A percentile compares a stretch with the other conserved stretches of the same genome.
Evolutionary conservation across 495 filamentous ascomycete species (phyloP).

Genomic region (Rostrohypoxylon terebratum): DNA sequence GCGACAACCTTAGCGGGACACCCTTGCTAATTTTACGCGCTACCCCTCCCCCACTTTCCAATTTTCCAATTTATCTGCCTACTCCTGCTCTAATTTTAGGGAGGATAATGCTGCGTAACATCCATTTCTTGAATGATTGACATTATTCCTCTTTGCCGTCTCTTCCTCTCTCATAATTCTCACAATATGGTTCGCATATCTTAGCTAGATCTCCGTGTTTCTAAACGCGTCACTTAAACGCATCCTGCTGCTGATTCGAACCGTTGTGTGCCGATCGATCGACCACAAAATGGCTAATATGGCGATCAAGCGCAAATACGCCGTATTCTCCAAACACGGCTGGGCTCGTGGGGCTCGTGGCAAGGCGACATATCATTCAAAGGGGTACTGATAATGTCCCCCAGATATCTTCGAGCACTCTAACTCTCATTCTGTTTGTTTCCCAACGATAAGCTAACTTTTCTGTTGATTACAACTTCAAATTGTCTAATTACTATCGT

Average conservation of each 20-base stretch:
- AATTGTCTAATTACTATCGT: background rate
- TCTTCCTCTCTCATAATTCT: background rate
- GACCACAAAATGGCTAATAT: background rate
- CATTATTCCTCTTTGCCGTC: background rate
- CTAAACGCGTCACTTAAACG: background rate
- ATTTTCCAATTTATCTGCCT: background rate
- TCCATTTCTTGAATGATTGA: background rate
- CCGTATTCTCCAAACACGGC: conserved; percentile 19
- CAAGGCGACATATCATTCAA: background rate
- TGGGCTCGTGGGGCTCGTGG: background rate
- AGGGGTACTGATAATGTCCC: background rate
- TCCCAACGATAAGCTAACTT: background rate
- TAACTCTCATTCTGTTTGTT: background rate
- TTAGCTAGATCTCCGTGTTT: background rate
- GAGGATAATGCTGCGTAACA: background rate
- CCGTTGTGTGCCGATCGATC: background rate
- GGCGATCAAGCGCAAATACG: conserved; percentile 24
- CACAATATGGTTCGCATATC: background rate
- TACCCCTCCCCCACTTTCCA: background rate
- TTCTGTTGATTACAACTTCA: background rate
- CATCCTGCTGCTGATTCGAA: background rate
- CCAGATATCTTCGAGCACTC: background rate
- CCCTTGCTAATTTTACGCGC: background rate
- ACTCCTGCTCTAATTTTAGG: background rate
- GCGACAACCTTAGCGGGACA: background rate